These are phyloP conservation scores for Orychophragmus violaceus DNA, from an alignment of 345 rosid genomes.

Conservation along the genomic window DNA sequence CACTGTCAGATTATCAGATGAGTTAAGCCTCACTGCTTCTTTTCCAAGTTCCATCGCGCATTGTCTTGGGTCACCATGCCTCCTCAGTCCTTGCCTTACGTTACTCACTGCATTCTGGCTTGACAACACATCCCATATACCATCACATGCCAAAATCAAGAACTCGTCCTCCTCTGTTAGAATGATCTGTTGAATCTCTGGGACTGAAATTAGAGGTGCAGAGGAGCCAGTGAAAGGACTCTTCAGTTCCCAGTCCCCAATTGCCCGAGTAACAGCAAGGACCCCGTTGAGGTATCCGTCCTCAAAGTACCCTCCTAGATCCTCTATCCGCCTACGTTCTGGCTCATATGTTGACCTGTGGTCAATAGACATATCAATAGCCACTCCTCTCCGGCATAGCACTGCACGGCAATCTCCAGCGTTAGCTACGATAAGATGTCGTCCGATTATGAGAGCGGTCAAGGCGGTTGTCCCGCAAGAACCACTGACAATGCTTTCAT, in stretches of 20 bases:
- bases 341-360: slow-evolving; percentile 57
- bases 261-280: slow-evolving; percentile 66
- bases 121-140: slow-evolving; percentile 78
- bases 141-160: slow-evolving; percentile 72
- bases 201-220: slow-evolving; percentile 78
- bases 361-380: slow-evolving; percentile 69
- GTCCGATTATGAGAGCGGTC: slow-evolving; percentile 77
- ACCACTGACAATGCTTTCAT: slow-evolving; percentile 39
- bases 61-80: slow-evolving; percentile 61
- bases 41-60: slow-evolving; percentile 68
- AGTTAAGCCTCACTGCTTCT: slow-evolving; percentile 65
- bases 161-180: slow-evolving; percentile 73
- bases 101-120: slow-evolving; percentile 80
- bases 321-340: slow-evolving; percentile 58
- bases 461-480: slow-evolving; percentile 90
- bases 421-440: slow-evolving; percentile 73
- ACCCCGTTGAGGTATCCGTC: slow-evolving; percentile 74
- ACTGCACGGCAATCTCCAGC: slow-evolving; percentile 94
- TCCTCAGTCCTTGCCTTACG: slow-evolving; percentile 58
- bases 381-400: slow-evolving; percentile 52
- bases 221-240: slow-evolving; percentile 25
- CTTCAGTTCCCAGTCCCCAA: slow-evolving; percentile 77
- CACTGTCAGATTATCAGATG: slow-evolving; percentile 64
- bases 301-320: slow-evolving; percentile 55
- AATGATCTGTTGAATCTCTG: slow-evolving; percentile 57